phyloP scores from a whole-genome alignment of 495 filamentous ascomycete species.

The Penicillium verhagenii region DNA sequence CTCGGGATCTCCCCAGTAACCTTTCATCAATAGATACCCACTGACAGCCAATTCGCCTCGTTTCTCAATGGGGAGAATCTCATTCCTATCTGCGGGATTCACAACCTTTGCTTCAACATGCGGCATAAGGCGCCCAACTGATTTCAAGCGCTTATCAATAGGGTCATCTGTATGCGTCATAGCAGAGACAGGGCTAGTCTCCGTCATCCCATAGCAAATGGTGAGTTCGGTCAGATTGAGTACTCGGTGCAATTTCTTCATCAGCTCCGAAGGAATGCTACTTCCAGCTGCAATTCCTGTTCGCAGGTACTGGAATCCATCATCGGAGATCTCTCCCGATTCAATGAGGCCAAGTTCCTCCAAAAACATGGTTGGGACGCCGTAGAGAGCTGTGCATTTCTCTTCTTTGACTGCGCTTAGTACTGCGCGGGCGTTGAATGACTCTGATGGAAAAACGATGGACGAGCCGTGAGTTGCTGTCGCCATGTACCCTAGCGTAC shows the following conservation, averaged over 20 bases:
- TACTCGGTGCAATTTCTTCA: conserved; percentile 73
- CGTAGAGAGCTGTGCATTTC: conserved; percentile 80
- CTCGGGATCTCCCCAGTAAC: conserved; percentile 75
- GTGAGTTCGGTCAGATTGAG: conserved; percentile 83
- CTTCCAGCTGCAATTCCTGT: conserved; percentile 94
- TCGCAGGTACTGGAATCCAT: conserved; percentile 67
- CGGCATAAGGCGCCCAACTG: conserved; percentile 75
- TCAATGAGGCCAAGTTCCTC: conserved; percentile 77
- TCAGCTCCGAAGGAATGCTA: conserved; percentile 77
- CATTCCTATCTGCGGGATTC: conserved; percentile 52
- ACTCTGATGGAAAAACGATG: conserved; percentile 84
- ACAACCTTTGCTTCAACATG: conserved; percentile 88
- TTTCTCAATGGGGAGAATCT: conserved; percentile 61
- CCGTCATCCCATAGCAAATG: conserved; percentile 99
- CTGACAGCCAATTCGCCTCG: conserved; percentile 79
- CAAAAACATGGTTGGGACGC: conserved; percentile 95
- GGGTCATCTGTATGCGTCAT: conserved; percentile 90
- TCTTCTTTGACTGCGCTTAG: conserved; percentile 72
- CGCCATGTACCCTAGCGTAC: conserved; percentile 90
- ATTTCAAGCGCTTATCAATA: conserved; percentile 71
- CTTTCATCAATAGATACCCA: conserved; percentile 88
- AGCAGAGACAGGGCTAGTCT: conserved; percentile 85
- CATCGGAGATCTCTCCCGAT: conserved; percentile 45
- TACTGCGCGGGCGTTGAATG: conserved; percentile 76
- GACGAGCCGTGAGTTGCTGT: conserved; percentile 81